Evolutionary conservation across 2,329 filamentous ascomycete genomes (phyloP), one percentile per base, ranked within the genome.

Genomic region (Cladosporium sp.): DNA sequence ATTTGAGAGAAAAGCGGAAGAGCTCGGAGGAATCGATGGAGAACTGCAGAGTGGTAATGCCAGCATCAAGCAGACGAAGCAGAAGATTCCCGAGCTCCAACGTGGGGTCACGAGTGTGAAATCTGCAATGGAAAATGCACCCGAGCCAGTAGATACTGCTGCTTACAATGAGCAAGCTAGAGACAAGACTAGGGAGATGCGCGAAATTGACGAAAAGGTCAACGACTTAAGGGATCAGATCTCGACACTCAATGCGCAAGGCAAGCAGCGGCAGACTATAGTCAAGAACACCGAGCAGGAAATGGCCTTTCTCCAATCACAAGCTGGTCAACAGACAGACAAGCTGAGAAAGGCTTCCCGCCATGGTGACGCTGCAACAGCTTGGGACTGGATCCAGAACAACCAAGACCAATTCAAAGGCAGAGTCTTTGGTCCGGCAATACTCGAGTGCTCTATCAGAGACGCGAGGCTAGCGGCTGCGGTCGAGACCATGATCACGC

Each of bases 321-420:
- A 89, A 65, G 80, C 86, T 60, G 92, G 92, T 5, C 88, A 89
- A 67, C 87, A 90, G 64, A 78, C 88, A 58, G 84, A 76, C 51
- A 84, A 88, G 63, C 80, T 99, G 57, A 79, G 78, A 55, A 79
- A 70, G 5, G 15, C 82, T 0, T 88, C 87, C 11, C 70, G 70
- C 0, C 42, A 37, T 28, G 45, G 55, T 1, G 89, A 97, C 59
- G 84, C 88, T 2, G 82, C 82, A 11, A 77, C 71, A 64, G 91
- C 87, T 2, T 96, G 90, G 86, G 80, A 86, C 42, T 99, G 93
- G 92, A 81, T 97, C 54, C 82, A 90, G 68, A 73, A 84, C 2
- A 85, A 99, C 70, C 82, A 81, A 60, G 70, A 81, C 57, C 73
- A 82, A 51, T 94, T 97, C 63, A 83, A 89, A 68, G 85, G 88